These are phyloP conservation scores for Trametes versicolor DNA, from an alignment of 1,284 basidiomycete species.

Conservation along the genomic window DNA sequence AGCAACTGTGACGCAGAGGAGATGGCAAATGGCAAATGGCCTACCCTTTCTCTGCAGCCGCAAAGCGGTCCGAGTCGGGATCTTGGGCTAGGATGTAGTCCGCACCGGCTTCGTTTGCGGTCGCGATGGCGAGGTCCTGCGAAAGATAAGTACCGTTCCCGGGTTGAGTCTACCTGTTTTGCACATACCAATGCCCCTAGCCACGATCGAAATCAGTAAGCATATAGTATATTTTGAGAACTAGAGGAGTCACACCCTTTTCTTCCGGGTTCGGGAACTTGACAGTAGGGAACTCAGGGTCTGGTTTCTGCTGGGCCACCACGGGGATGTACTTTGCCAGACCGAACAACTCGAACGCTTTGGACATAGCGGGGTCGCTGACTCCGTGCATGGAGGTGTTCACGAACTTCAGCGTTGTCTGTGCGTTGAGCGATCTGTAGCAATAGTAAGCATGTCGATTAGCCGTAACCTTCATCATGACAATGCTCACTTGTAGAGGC, in stretches of 20 bases:
- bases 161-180: neutral
- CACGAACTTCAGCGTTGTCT: constrained; percentile 56
- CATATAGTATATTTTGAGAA: neutral
- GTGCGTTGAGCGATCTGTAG: constrained; percentile 46
- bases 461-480: neutral
- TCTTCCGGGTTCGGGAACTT: constrained; percentile 90
- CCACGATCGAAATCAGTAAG: no score
- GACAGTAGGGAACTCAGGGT: constrained; percentile 88
- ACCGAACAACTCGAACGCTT: constrained; percentile 67
- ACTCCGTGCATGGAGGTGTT: constrained; percentile 93
- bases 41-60: constrained; percentile 79
- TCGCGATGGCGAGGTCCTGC: constrained; percentile 74
- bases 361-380: constrained; percentile 67
- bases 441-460: neutral
- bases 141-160: neutral
- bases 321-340: constrained; percentile 70
- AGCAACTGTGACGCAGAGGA: neutral
- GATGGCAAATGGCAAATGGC: constrained; percentile 15
- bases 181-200: constrained; percentile 35
- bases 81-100: constrained; percentile 84
- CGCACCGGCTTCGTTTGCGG: constrained; percentile 61
- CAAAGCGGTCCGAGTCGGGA: constrained; percentile 86
- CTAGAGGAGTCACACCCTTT: constrained; percentile 59
- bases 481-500: constrained; percentile 51
- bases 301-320: constrained; percentile 69